phyloP scores from a whole-genome alignment of 1,139 yeast species.

The Meyerozyma elateridarum region DNA sequence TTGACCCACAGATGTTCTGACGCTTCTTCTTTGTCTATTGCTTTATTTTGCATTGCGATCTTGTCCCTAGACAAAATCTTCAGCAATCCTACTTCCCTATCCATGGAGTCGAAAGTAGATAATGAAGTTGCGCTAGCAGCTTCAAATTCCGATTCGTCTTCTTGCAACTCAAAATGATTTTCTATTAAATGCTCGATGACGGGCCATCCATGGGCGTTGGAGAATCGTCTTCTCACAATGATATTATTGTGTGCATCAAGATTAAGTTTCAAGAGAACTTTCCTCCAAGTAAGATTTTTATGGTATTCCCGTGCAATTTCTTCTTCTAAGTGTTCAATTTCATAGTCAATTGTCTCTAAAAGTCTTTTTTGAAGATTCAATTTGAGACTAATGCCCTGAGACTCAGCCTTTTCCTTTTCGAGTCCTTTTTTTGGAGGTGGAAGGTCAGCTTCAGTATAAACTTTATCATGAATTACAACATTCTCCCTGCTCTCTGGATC shows the following conservation, averaged over 20 bases:
- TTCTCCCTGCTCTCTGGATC: conserved; percentile 47
- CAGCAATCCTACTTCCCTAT: conserved; percentile 25
- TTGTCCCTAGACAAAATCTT: conserved; percentile 34
- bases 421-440: conserved; percentile 16
- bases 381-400: neutral
- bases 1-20: conserved; percentile 48
- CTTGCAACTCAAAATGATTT: conserved; percentile 67
- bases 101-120: no score
- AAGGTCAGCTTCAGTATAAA: conserved; percentile 33
- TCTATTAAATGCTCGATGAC: conserved; percentile 77
- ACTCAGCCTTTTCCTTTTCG: neutral
- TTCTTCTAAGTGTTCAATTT: conserved; percentile 53
- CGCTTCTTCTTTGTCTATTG: conserved; percentile 21
- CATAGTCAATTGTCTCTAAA: conserved; percentile 13
- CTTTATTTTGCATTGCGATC: conserved; percentile 30
- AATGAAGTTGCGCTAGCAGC: no score
- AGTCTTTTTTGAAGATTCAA: conserved; percentile 7
- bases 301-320: conserved; percentile 89
- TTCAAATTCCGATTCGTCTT: no score
- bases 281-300: conserved; percentile 81
- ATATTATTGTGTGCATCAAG: conserved; percentile 98
- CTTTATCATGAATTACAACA: conserved; percentile 38
- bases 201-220: conserved; percentile 96
- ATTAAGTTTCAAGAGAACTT: conserved; percentile 75
- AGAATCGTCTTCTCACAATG: conserved; percentile 79